These are phyloP conservation scores for Sisymbrium irio DNA, from an alignment of 345 rosid species.

Conservation along the genomic window DNA sequence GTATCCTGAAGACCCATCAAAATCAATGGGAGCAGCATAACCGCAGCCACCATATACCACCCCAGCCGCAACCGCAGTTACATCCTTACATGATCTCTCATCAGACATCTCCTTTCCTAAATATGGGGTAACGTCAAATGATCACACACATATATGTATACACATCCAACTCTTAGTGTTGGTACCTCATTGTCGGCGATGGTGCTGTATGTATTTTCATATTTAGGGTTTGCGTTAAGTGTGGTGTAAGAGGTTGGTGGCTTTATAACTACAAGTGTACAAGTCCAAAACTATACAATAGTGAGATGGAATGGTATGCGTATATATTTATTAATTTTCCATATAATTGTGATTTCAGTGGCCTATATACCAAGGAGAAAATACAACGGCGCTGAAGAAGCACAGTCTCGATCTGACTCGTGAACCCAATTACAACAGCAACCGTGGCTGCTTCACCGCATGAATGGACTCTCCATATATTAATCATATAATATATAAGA, in stretches of 20 bases:
- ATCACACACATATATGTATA: neutral
- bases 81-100: conserved; percentile 47
- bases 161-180: neutral
- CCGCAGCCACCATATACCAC: conserved; percentile 42
- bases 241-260: neutral
- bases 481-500: neutral
- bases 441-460: conserved; percentile 58
- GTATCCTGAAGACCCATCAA: conserved; percentile 45
- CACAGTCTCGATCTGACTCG: conserved; percentile 62
- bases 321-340: neutral
- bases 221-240: conserved; percentile 2
- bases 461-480: conserved; percentile 22
- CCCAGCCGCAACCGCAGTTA: conserved; percentile 42
- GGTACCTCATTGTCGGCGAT: neutral
- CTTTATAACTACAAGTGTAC: neutral
- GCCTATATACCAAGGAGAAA: conserved; percentile 50
- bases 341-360: conserved; percentile 40
- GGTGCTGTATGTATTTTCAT: neutral
- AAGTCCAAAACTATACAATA: neutral
- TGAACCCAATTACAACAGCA: conserved; percentile 51
- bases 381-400: conserved; percentile 49
- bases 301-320: neutral
- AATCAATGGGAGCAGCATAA: conserved; percentile 56
- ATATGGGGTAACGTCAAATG: conserved; percentile 49
- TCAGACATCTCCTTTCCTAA: conserved; percentile 50